Evolutionary conservation across 371 early-diverging fungal species (phyloP).

Genomic region (Rhizopus stolonifer): DNA sequence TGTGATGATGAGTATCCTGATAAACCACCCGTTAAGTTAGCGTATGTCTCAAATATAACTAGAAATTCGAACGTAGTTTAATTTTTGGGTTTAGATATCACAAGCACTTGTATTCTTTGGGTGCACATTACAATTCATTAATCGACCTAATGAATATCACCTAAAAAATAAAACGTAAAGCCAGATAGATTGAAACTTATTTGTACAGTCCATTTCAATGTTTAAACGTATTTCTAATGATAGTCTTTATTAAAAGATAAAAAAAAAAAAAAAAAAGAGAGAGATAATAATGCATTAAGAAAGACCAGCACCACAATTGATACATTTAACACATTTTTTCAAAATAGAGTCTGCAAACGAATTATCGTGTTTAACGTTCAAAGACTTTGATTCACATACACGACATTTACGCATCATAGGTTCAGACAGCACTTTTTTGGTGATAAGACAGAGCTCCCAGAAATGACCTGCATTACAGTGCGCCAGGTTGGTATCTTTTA

Average conservation of each 20-base stretch:
- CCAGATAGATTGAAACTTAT: too few species aligned
- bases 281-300: not conserved
- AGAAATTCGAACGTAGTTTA: not conserved
- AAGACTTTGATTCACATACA: conserved; percentile 21
- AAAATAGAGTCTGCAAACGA: conserved; percentile 18
- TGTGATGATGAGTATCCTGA: conserved; percentile 69
- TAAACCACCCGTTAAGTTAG: conserved; percentile 70
- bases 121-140: conserved; percentile 83
- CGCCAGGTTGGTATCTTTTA: conserved; percentile 11
- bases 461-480: conserved; percentile 29
- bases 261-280: conserved; percentile 7
- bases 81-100: conserved; percentile 64
- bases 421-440: conserved; percentile 18
- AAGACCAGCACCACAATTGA: conserved; percentile 25
- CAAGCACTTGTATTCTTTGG: conserved; percentile 87
- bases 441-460: conserved; percentile 33
- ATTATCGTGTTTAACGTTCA: not conserved
- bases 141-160: not conserved
- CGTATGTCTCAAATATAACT: conserved; percentile 49
- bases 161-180: too few species aligned
- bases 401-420: conserved; percentile 23
- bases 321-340: conserved; percentile 20
- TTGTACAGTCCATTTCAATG: too few species aligned
- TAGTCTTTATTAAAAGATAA: too few species aligned
- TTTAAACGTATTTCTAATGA: too few species aligned